Evolutionary conservation across 129 eudicot species (phyloP).

Genomic region (Tagetes erecta): DNA sequence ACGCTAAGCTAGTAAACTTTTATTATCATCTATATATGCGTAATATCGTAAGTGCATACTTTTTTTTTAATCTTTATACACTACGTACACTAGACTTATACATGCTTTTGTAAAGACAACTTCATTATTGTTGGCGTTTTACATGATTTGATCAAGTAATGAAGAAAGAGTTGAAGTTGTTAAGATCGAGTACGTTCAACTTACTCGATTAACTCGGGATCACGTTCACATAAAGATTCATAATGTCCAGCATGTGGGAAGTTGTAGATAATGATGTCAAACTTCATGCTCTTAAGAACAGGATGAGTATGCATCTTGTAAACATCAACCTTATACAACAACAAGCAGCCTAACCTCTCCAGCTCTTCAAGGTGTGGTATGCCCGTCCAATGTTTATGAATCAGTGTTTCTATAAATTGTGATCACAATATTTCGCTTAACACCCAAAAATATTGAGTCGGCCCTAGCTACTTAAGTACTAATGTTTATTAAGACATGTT

Average conservation of each 20-base stretch:
- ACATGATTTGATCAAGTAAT: no score
- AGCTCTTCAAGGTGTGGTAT: constrained; percentile 27
- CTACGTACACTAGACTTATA: background rate
- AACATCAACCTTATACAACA: constrained; percentile 47
- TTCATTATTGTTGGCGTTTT: background rate
- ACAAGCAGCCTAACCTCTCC: constrained; percentile 34
- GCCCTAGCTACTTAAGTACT: background rate
- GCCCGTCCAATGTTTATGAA: constrained; percentile 22
- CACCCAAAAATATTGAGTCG: no score
- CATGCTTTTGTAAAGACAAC: background rate
- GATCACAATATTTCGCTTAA: background rate
- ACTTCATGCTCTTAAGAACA: constrained; percentile 27
- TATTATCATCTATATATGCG: background rate
- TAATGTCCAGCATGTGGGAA: constrained; percentile 52
- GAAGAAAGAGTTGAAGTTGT: background rate
- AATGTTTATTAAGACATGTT: background rate
- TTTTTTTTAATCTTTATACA: background rate
- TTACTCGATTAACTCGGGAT: constrained; percentile 29
- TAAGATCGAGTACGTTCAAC: background rate
- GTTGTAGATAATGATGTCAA: constrained; percentile 40
- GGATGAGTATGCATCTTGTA: constrained; percentile 34
- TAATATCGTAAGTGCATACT: background rate
- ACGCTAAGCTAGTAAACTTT: background rate
- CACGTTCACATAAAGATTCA: constrained; percentile 18
- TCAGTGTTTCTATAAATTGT: constrained; percentile 9